Percentiles rank a stretch among this genome's conserved stretches.
Conservation (phyloP, 78 protist genomes). For the Dictyostelium purpureum region DNA sequence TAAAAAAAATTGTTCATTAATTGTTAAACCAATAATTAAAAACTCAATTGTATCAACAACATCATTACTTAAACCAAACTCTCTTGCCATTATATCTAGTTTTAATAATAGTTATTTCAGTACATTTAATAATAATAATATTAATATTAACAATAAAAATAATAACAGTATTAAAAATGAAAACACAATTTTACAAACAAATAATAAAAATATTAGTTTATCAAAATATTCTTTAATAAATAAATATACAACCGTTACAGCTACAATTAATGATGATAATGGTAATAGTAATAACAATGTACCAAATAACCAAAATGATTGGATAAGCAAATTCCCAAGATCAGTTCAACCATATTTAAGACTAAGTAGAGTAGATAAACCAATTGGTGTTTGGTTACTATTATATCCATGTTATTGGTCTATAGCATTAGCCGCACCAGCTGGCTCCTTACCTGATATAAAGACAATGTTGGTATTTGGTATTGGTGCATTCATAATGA, state of each 20-base stretch:
- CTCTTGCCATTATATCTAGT: too few relatives aligned
- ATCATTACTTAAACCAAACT: too few relatives aligned
- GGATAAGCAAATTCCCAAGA: constrained; percentile 27
- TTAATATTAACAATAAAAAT: not conserved
- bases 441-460: constrained; percentile 41
- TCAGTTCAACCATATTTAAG: constrained; percentile 45
- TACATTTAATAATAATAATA: not conserved
- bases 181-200: not conserved
- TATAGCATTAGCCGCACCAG: constrained; percentile 36
- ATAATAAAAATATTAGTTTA: not conserved
- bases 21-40: too few relatives aligned
- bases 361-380: constrained; percentile 67
- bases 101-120: not conserved
- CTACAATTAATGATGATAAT: not conserved
- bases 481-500: constrained; percentile 93
- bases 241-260: not conserved
- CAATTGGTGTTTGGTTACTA: constrained; percentile 59
- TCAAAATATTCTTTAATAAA: not conserved
- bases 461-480: constrained; percentile 55
- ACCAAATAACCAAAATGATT: not conserved
- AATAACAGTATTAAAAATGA: not conserved
- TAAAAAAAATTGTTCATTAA: too few relatives aligned
- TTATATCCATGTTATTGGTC: constrained; percentile 66
- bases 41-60: not conserved
- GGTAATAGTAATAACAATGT: not conserved